These are phyloP conservation scores for Puccinia hordei DNA, from an alignment of 1,284 basidiomycete species.

Conservation along the genomic window DNA sequence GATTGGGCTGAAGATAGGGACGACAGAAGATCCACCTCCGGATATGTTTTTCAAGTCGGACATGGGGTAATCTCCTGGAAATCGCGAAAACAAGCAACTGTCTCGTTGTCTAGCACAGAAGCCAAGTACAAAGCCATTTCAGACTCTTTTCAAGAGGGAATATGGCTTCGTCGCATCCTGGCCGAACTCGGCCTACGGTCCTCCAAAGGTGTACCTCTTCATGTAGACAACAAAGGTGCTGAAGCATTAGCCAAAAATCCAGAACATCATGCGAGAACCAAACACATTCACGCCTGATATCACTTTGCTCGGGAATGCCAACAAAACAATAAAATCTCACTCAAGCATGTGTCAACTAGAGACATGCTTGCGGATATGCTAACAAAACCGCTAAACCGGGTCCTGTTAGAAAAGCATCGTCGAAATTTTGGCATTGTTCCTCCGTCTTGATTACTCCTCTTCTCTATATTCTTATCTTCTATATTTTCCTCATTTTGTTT, in stretches of 20 bases:
- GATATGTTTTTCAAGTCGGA: not conserved
- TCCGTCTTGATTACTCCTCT: too few species aligned
- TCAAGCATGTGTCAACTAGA: not conserved
- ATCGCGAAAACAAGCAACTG: not conserved
- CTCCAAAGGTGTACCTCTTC: too few species aligned
- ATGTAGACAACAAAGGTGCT: too few species aligned
- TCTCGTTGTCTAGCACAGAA: not conserved
- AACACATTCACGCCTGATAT: constrained; percentile 9
- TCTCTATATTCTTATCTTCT: too few species aligned
- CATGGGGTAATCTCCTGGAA: not conserved
- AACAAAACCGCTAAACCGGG: not conserved
- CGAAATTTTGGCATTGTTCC: too few species aligned
- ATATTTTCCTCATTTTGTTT: too few species aligned
- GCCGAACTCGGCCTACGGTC: not conserved
- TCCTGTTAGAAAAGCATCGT: too few species aligned
- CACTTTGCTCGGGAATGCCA: not conserved
- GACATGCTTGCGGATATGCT: constrained; percentile 31
- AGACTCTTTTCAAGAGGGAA: constrained; percentile 10
- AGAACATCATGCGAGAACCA: not conserved
- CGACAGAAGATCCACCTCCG: not conserved
- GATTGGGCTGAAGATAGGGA: constrained; percentile 17
- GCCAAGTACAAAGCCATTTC: constrained; percentile 5
- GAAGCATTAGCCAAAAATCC: too few species aligned
- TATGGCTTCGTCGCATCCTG: constrained; percentile 5
- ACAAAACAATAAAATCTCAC: not conserved